Conservation (phyloP, 1,139 yeast species). For the Suhomyces maxii region DNA sequence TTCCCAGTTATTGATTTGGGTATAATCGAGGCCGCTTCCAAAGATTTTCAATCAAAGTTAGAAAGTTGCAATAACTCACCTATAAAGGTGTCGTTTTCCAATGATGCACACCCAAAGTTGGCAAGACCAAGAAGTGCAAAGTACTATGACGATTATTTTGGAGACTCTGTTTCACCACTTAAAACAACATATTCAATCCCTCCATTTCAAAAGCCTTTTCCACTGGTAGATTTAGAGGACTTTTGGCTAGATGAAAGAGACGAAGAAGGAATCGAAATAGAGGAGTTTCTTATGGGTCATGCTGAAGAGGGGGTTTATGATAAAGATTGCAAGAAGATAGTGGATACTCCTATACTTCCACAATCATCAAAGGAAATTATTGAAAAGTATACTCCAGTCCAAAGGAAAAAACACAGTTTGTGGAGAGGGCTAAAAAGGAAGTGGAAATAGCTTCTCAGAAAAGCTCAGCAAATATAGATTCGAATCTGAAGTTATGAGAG, state of each 20-base stretch:
- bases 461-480: too few relatives aligned
- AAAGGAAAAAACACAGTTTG: neutral
- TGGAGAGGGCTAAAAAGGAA: neutral
- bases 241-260: neutral
- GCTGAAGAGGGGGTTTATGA: too few relatives aligned
- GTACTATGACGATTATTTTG: neutral
- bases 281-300: neutral
- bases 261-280: neutral
- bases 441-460: neutral
- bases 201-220: neutral
- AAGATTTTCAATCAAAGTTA: constrained; percentile 6
- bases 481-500: too few relatives aligned
- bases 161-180: neutral
- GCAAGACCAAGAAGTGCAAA: neutral
- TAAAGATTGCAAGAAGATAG: neutral
- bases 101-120: neutral
- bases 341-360: neutral
- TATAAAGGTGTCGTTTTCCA: neutral
- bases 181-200: neutral
- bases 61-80: neutral
- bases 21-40: constrained; percentile 11
- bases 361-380: neutral
- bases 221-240: neutral
- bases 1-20: constrained; percentile 12
- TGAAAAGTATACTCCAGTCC: neutral